A percentile compares a stretch with the other conserved stretches of the same genome.
These are phyloP conservation scores for Fusarium sp. DNA, from an alignment of 2,329 filamentous ascomycete species.

Conservation along the genomic window DNA sequence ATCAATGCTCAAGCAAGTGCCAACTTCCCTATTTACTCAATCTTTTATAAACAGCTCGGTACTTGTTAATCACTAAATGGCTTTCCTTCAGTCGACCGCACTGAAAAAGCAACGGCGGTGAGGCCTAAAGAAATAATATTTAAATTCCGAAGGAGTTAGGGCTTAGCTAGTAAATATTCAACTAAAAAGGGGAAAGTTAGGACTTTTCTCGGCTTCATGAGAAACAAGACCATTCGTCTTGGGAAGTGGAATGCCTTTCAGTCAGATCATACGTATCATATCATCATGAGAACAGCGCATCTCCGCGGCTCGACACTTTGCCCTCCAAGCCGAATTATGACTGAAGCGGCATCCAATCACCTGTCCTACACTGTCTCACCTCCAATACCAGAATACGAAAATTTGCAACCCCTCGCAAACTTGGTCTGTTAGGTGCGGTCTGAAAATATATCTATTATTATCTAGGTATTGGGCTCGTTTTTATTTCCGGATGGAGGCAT, in stretches of 20 bases:
- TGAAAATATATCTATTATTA: not conserved
- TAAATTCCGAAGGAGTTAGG: not conserved
- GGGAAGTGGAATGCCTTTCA: not conserved
- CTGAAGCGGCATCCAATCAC: not conserved
- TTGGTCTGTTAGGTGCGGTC: no score
- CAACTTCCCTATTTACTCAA: rapidly evolving
- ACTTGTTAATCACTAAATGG: not conserved
- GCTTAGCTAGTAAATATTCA: no score
- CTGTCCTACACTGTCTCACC: not conserved
- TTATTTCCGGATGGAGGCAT: rapidly evolving
- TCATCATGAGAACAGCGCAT: not conserved
- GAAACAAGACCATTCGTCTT: not conserved
- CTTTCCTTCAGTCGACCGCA: no score
- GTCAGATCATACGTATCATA: not conserved
- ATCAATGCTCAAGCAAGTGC: no score
- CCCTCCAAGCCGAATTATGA: not conserved
- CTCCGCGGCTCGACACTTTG: not conserved
- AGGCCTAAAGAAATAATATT: not conserved
- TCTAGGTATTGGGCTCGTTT: not conserved
- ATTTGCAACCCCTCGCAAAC: not conserved
- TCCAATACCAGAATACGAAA: not conserved
- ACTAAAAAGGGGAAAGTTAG: not conserved
- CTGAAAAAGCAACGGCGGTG: rapidly evolving
- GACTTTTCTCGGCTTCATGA: not conserved
- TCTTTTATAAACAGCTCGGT: rapidly evolving